Evolutionary conservation across 2,329 filamentous ascomycete species (phyloP), one percentile per base, ranked within the genome.

Genomic region (Cercospora beticola): DNA sequence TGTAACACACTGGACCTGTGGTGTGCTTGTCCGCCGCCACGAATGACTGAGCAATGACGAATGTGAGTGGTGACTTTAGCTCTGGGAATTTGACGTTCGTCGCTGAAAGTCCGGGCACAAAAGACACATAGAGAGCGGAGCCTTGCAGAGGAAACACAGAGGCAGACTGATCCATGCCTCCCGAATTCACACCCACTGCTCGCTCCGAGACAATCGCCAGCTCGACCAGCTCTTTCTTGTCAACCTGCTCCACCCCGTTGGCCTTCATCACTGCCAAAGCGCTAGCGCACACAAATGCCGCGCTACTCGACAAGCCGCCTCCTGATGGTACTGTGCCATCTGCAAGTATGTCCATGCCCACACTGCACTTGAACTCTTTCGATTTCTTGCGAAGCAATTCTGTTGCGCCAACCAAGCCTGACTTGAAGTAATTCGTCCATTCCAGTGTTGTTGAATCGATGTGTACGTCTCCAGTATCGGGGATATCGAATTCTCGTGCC

Each of bases 341-440:
- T 78, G 97, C 90, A 64, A 98, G 83, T 63, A 98, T 87, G 74
- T 96, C 89, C 90, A 99, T 93, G 75, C 91, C 91, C 60, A 86
- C 86, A 2, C 92, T 90, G 54, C 84, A 84, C 77, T 93, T 91
- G 58, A 81, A 82, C 9, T 84, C 82, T 56, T 76, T 72, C 36
- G 87, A 87, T 78, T 90, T 90, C 81, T 89, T 88, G 61, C 88
- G 86, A 72, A 99, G 83, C 68, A 97, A 84, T 75, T 92, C 87
- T 66, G 97, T 82, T 0, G 94, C 94, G 31, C 94, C 95, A 40
- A 88, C 85, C 61, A 98, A 84, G 0, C 95, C 95, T 64, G 93
- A 92, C 83, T 95, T 96, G 87, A 99, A 98, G 85, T 99, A 99
- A 80, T 98, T 99, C 67, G 93, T 92, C 95, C 95, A 99, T 82